These are phyloP conservation scores for Syzygium aromaticum DNA, from an alignment of 345 rosid genomes.

Conservation along the genomic window DNA sequence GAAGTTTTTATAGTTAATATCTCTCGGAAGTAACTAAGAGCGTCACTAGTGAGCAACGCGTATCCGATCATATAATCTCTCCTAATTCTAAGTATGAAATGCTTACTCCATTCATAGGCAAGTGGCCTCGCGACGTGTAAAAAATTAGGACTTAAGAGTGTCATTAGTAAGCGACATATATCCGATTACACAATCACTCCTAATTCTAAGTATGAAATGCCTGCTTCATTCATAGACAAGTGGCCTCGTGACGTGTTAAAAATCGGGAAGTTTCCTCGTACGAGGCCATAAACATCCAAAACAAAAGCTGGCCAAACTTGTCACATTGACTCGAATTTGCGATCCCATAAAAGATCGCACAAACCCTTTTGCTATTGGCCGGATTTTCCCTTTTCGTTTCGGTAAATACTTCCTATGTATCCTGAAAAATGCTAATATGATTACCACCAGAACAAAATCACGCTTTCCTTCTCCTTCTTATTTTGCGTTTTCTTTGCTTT, in stretches of 20 bases:
- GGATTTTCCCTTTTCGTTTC: too few relatives aligned
- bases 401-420: neutral
- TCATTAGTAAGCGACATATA: neutral
- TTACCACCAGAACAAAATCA: neutral
- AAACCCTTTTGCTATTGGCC: too few relatives aligned
- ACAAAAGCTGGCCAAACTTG: neutral
- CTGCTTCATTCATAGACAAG: neutral
- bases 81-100: neutral
- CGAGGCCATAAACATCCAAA: neutral
- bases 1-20: neutral
- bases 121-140: neutral
- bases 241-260: neutral
- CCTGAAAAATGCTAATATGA: too few relatives aligned
- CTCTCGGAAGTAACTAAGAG: neutral
- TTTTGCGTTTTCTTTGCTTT: too few relatives aligned
- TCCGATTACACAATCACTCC: neutral
- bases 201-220: neutral
- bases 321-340: too few relatives aligned
- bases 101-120: neutral
- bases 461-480: too few relatives aligned
- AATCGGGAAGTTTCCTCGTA: neutral
- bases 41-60: neutral
- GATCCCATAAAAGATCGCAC: too few relatives aligned
- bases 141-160: neutral
- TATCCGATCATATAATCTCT: neutral